Conservation (phyloP, 2,329 filamentous ascomycete genomes). For the Monilinia laxa region DNA sequence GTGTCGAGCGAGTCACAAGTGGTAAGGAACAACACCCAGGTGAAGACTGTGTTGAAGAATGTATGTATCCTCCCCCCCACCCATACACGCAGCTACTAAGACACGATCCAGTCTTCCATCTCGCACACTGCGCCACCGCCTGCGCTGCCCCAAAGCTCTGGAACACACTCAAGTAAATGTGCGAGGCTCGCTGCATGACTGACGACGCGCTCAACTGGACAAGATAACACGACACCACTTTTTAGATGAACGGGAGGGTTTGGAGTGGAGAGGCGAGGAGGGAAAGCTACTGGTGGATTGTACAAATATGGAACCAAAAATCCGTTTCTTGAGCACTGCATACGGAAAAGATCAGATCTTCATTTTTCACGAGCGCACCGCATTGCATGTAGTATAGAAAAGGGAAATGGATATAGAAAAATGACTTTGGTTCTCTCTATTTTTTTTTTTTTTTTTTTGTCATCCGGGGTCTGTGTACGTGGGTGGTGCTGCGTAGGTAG, state of each 20-base stretch:
- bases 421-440: constrained; percentile 10
- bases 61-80: constrained; percentile 59
- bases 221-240: constrained; percentile 15
- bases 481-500: no score
- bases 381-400: constrained; percentile 40
- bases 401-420: constrained; percentile 30
- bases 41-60: constrained; percentile 99
- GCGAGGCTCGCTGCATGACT: constrained; percentile 11
- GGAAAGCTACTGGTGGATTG: constrained; percentile 27
- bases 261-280: not conserved
- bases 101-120: constrained; percentile 82
- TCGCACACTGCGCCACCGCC: constrained; percentile 88
- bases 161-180: constrained; percentile 79
- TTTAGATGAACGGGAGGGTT: constrained; percentile 29
- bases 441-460: not conserved
- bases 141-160: constrained; percentile 98
- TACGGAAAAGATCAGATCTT: constrained; percentile 26
- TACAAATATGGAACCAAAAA: constrained; percentile 32
- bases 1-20: constrained; percentile 84
- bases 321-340: constrained; percentile 37
- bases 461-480: not conserved
- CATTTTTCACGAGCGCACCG: constrained; percentile 31
- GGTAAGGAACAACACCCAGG: constrained; percentile 64
- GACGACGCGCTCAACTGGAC: constrained; percentile 24
- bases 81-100: not conserved